Conservation (phyloP, 1,139 yeast genomes). For the Sugiyamaella novakii region DNA sequence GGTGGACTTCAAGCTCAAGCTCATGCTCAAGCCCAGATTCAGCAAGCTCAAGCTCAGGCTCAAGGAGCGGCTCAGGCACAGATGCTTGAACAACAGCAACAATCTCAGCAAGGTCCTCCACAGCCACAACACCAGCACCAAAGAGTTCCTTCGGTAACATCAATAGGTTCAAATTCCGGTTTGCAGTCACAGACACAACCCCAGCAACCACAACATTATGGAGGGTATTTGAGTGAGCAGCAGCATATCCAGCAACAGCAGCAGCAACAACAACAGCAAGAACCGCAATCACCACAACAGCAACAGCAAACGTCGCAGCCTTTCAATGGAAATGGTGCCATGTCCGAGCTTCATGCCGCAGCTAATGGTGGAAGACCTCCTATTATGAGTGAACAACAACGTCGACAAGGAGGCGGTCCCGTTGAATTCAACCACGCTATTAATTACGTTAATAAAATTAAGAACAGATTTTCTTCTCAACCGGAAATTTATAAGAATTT, state of each 20-base stretch:
- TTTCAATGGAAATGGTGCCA: constrained; percentile 28
- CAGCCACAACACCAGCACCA: constrained; percentile 7
- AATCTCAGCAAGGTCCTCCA: constrained; percentile 10
- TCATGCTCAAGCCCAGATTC: constrained; percentile 24
- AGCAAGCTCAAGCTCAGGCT: constrained; percentile 22
- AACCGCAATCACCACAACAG: constrained; percentile 1
- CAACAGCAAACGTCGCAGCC: constrained; percentile 20
- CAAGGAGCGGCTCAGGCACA: constrained; percentile 16
- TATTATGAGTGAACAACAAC: constrained; percentile 28
- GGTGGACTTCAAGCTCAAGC: constrained; percentile 19
- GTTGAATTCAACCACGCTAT: constrained; percentile 97
- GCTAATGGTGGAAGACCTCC: constrained; percentile 40
- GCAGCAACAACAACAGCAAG: constrained; percentile 22
- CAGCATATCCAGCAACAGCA: constrained; percentile 23
- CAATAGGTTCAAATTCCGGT: background rate
- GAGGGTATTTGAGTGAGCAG: background rate
- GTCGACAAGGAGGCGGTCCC: constrained; percentile 68
- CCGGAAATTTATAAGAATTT: constrained; percentile 96
- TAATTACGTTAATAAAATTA: constrained; percentile 91
- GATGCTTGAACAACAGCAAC: constrained; percentile 20
- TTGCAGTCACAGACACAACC: constrained; percentile 20
- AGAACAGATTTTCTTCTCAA: constrained; percentile 88
- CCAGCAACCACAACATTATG: constrained; percentile 24
- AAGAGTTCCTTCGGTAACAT: constrained; percentile 11
- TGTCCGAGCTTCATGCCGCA: constrained; percentile 48